phyloP scores from a whole-genome alignment of 2,329 filamentous ascomycete genomes.

The Paramyrothecium sp. region DNA sequence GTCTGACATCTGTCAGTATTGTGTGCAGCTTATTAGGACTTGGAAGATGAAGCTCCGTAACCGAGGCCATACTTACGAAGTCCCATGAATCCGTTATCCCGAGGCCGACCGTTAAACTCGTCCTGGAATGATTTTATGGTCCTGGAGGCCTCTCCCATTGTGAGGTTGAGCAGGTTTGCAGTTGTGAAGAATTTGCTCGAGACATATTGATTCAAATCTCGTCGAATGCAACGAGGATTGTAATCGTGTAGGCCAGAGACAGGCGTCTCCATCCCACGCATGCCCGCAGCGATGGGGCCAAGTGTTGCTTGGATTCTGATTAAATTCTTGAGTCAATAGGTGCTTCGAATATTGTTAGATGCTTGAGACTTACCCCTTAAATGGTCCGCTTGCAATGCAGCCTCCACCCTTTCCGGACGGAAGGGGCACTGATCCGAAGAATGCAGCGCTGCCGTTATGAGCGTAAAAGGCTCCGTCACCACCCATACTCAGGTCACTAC shows the following conservation, averaged over 20 bases:
- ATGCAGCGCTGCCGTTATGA: not conserved
- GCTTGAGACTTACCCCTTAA: not conserved
- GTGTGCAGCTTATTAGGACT: too few species aligned
- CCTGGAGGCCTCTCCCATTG: not conserved
- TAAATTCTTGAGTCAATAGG: not conserved
- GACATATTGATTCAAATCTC: not conserved
- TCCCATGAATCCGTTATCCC: not conserved
- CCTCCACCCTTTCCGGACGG: not conserved
- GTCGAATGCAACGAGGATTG: not conserved
- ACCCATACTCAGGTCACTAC: not conserved
- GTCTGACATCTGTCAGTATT: not conserved
- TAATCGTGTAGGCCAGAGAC: not conserved
- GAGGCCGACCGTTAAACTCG: not conserved
- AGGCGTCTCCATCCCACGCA: not conserved
- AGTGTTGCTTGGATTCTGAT: not conserved
- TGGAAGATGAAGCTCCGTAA: too few species aligned
- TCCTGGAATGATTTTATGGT: not conserved
- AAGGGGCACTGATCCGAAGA: not conserved
- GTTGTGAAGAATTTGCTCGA: not conserved
- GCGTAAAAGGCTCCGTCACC: not conserved
- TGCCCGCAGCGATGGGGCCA: not conserved
- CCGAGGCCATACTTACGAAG: too few species aligned
- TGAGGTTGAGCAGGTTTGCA: not conserved
- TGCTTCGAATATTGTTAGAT: not conserved
- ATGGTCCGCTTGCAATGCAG: not conserved